Conservation (phyloP, 1,139 yeast genomes). For the Dujonia santamariae region DNA sequence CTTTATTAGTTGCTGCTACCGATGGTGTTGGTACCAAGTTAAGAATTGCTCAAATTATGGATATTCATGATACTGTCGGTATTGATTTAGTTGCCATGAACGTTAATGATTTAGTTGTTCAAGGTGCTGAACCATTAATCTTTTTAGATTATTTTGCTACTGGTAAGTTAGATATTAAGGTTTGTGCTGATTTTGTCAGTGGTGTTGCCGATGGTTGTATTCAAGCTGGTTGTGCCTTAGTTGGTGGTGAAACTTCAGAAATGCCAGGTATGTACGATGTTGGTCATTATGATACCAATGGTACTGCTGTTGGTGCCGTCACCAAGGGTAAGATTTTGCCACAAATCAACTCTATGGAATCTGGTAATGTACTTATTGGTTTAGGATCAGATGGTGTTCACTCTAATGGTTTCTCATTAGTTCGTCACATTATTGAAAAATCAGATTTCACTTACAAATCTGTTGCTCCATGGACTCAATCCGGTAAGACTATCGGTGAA, state of each 20-base stretch:
- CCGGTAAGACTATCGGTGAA: conserved; percentile 74
- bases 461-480: conserved; percentile 79
- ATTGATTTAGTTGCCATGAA: conserved; percentile 99
- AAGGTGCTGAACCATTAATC: conserved; percentile 97
- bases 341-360: conserved; percentile 56
- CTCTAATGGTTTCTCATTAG: conserved; percentile 94
- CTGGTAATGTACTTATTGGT: conserved; percentile 84
- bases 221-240: conserved; percentile 93
- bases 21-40: conserved; percentile 99
- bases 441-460: conserved; percentile 66
- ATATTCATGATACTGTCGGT: conserved; percentile 93
- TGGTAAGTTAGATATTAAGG: conserved; percentile 78
- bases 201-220: conserved; percentile 98
- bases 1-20: conserved; percentile 92
- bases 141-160: conserved; percentile 97
- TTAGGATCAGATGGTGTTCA: conserved; percentile 90
- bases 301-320: conserved; percentile 99
- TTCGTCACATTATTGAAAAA: conserved; percentile 88
- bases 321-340: conserved; percentile 74
- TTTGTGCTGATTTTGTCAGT: conserved; percentile 84
- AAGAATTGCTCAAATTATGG: conserved; percentile 86
- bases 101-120: conserved; percentile 94
- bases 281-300: conserved; percentile 96
- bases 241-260: conserved; percentile 99
- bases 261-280: conserved; percentile 99